A percentile compares a stretch with the other conserved stretches of the same genome.
These are phyloP conservation scores for Eucalyptus lansdowneana DNA, from an alignment of 345 rosid species.

Conservation along the genomic window DNA sequence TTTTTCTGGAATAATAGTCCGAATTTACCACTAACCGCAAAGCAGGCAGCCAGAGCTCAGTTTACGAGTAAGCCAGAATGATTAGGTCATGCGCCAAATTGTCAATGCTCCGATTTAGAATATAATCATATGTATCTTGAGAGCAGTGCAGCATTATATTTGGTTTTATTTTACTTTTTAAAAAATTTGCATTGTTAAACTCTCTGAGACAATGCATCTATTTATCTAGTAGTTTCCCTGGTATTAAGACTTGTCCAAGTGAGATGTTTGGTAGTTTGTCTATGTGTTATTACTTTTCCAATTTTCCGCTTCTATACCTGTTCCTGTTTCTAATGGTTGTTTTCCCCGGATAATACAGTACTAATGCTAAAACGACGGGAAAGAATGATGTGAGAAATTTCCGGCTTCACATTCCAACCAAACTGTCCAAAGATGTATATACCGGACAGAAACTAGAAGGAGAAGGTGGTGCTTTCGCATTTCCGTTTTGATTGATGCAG, in stretches of 20 bases:
- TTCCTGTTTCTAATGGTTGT: neutral
- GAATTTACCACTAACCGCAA: neutral
- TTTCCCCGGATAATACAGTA: neutral
- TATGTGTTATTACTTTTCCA: neutral
- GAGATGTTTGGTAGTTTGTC: neutral
- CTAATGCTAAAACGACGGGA: neutral
- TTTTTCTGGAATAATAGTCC: neutral
- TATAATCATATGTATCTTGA: neutral
- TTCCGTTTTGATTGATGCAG: too few relatives aligned
- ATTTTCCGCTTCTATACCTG: neutral
- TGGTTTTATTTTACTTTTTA: neutral
- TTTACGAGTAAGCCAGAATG: neutral
- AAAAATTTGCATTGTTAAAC: neutral
- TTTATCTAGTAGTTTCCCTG: neutral
- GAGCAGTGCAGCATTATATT: neutral
- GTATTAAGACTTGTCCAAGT: neutral
- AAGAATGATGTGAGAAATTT: conserved; percentile 12
- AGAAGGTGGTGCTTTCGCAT: too few relatives aligned
- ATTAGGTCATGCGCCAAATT: neutral
- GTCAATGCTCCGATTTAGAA: neutral
- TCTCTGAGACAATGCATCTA: neutral
- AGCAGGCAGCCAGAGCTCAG: neutral
- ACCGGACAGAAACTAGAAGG: too few relatives aligned
- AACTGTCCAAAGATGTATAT: neutral
- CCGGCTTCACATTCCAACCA: conserved; percentile 11